phyloP scores from a whole-genome alignment of 208 protist genomes.

The Acanthamoeba triangularis region DNA sequence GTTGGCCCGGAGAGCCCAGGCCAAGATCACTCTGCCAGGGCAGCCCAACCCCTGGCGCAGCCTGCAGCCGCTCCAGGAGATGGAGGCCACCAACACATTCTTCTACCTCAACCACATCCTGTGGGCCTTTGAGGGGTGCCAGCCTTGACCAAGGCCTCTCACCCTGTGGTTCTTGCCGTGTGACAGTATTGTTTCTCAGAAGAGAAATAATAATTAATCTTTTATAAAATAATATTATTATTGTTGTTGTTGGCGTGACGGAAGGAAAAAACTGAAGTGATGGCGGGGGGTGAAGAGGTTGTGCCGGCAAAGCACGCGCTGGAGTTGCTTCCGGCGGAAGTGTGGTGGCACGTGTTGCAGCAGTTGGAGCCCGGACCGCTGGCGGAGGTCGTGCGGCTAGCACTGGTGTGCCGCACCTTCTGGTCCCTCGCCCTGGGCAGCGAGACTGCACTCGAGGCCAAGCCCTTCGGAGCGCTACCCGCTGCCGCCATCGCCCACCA shows the following conservation, averaged over 20 bases:
- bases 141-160: no score
- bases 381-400: neutral
- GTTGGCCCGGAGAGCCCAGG: neutral
- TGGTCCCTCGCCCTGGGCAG: neutral
- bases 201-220: no score
- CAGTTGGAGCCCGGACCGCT: neutral
- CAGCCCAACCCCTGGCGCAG: neutral
- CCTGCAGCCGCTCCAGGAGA: constrained; percentile 18
- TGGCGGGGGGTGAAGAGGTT: no score
- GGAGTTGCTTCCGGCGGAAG: neutral
- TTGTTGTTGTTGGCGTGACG: no score
- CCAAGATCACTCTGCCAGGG: neutral
- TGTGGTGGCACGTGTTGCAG: neutral
- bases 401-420: neutral
- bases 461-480: neutral
- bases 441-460: neutral
- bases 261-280: no score
- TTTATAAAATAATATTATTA: no score
- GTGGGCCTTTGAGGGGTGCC: neutral
- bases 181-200: no score
- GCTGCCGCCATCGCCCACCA: neutral
- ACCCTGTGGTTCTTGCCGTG: no score
- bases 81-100: neutral
- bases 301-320: neutral
- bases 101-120: constrained; percentile 15